Base-by-base conservation (phyloP, 2,329 filamentous ascomycete genomes). In the Scleromitrula shiraiana region DNA sequence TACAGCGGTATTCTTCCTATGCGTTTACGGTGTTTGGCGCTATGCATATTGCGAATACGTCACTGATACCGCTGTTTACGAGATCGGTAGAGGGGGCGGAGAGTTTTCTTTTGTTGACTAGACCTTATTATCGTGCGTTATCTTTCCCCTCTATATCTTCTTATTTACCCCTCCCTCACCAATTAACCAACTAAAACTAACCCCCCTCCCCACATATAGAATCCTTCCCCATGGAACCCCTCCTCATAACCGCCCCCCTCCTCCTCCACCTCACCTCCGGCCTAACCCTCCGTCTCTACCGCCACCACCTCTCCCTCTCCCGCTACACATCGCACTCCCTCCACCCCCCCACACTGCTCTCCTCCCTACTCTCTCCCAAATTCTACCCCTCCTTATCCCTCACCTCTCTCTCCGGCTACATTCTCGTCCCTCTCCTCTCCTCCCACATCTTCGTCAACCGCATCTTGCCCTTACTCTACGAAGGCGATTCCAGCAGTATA, bases 1-100 rank as follows among this genome's bases (percentile, higher is more conserved):
- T 93, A 29, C 93, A 97, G 66, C 84, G 81, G 65, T 95, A 95
- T 72, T 93, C 88, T 1, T 88, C 85, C 56, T 94, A 95, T 70
- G 80, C 85, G 55, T 90, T 88, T 62, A 80, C 79, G 53, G 70
- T 87, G 56, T 95, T 91, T 69, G 76, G 83, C 27, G 73, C 79
- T 24, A 74, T 93, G 49, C 89, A 95, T 69, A 72, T 93, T 53
- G 75, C 82, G 60, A 95, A 90, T 59, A 91, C 88, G 27, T 87
- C 87, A 7, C 65, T 95, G 36, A 83, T 94, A 55, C 89, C 88
- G 0, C 77, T 93, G 30, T 59, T 82, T 41, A 88, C 85, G 33
- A 78, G 75, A 49, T 88, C 85, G 38, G 78, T 93, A 6, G 70
- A 83, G 7, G 77, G 80, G 44, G 85, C 85, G 51, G 90, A 96